Base-by-base conservation (phyloP, 345 rosid genomes). In the Heritiera fomes region DNA sequence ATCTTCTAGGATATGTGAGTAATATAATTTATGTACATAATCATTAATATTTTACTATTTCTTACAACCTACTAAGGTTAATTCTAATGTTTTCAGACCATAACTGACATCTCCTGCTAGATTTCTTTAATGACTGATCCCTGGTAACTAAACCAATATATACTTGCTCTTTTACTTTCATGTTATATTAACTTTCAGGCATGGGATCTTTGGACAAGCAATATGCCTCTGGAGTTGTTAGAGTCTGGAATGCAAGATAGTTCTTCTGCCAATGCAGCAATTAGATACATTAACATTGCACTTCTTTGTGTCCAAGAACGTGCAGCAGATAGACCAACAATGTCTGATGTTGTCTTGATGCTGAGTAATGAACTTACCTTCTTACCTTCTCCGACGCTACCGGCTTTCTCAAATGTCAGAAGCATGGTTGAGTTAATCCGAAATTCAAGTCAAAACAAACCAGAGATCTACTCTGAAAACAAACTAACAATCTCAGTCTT, bases 151-250 rank as follows among this genome's bases (percentile, higher is more conserved):
- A n/a, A 20, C 30, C 23, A 1, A 9, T 11, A 17, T 64, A 14
- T 40, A 64, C 15, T 6, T 34, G 4, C 1, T 38, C 11, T 40
- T 32, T 41, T 12, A 23, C 28, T 23, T 23, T 23, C 28, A 23
- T 23, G 28, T 23, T 23, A 63, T 12, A 7, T 14, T 49, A 3
- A 4, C 7, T 62, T 60, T 46, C 59, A 75, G 78, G 71, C 78
- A 60, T 75, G 78, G 78, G 78, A 75, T 9, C 71, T 75, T 49
- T 75, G 78, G 78, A 75, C 45, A 32, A 75, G 78, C 45, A 43
- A 18, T 4, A 47, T 43, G 78, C 78, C 78, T 2, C 12, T 75
- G 45, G 78, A 62, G 18, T 47, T 75, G 53, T 43, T 58, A 56
- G 52, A 43, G 4, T 3, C 8, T 8, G 53, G 3, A 28, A 23